A percentile compares a stretch with the other conserved stretches of the same genome.
phyloP scores from a whole-genome alignment of 148 eudicot genomes.

The Cornus controversa region DNA sequence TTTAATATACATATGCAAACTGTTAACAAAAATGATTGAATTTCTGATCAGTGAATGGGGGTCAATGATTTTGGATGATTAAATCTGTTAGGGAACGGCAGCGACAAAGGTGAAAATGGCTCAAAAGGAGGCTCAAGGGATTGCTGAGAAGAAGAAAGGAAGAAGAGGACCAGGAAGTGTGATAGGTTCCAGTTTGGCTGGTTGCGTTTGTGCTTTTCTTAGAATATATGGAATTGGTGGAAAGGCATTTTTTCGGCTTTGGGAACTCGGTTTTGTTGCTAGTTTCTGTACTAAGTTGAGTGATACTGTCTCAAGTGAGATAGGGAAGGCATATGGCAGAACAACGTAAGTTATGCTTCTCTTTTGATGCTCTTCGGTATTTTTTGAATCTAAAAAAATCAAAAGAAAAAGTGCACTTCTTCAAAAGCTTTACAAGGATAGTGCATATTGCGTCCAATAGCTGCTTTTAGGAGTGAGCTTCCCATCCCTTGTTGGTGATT shows the following conservation, averaged over 20 bases:
- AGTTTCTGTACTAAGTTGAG: conserved; percentile 95
- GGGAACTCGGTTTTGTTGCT: conserved; percentile 93
- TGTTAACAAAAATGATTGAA: no score
- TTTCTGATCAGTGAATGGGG: background rate
- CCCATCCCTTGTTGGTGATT: background rate
- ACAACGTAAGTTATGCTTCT: conserved; percentile 61
- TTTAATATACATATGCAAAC: background rate
- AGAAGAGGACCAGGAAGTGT: conserved; percentile 97
- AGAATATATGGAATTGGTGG: conserved; percentile 76
- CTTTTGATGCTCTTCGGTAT: background rate
- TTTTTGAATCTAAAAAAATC: background rate
- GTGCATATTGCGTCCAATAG: background rate
- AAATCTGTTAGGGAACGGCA: conserved; percentile 67
- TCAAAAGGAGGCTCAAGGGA: conserved; percentile 95
- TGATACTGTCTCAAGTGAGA: conserved; percentile 95
- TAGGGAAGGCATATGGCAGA: conserved; percentile 94
- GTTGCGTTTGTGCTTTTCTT: conserved; percentile 88
- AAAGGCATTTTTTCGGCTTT: conserved; percentile 53
- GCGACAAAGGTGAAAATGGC: conserved; percentile 93
- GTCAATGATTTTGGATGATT: conserved; percentile 4
- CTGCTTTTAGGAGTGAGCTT: background rate
- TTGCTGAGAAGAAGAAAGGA: conserved; percentile 96
- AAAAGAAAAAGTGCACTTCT: background rate
- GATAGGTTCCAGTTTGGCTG: conserved; percentile 97
- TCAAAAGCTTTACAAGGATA: background rate